Evolutionary conservation across 352 stramenopile species (phyloP).

Genomic region (Phytophthora fragariaefolia): DNA sequence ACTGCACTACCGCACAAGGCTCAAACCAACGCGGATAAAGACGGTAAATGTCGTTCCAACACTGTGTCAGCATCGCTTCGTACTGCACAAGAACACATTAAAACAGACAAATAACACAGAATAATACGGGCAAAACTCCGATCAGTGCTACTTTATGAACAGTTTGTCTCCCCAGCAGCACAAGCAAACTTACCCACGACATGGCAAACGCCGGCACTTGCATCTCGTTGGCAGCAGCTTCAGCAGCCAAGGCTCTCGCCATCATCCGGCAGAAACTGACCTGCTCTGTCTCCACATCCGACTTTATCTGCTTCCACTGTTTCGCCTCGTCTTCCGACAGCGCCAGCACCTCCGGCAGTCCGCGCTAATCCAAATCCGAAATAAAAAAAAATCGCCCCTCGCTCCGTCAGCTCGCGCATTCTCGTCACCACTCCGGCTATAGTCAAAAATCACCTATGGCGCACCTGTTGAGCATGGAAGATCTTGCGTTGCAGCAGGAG

Average conservation of each 20-base stretch:
- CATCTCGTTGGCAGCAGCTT: slow-evolving; percentile 23
- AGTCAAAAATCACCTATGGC: slow-evolving; percentile 24
- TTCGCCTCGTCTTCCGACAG: slow-evolving; percentile 49
- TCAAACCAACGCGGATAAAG: slow-evolving; percentile 76
- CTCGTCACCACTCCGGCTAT: slow-evolving; percentile 16
- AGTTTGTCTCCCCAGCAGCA: background rate
- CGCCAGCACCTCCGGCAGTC: slow-evolving; percentile 63
- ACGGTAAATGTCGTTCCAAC: slow-evolving; percentile 66
- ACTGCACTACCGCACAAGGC: slow-evolving; percentile 37
- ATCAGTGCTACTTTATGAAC: background rate
- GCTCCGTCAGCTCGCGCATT: slow-evolving; percentile 9
- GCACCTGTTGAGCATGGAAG: slow-evolving; percentile 50
- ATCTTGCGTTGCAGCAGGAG: slow-evolving; percentile 55
- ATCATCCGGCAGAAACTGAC: slow-evolving; percentile 34
- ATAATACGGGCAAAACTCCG: background rate
- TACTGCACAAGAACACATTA: slow-evolving; percentile 49
- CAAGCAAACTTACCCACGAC: slow-evolving; percentile 37
- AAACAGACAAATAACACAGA: background rate
- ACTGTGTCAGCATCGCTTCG: slow-evolving; percentile 44
- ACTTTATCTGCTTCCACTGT: slow-evolving; percentile 49
- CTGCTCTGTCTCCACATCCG: slow-evolving; percentile 48
- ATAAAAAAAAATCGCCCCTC: slow-evolving; percentile 3
- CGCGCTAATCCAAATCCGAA: slow-evolving; percentile 41
- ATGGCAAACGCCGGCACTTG: slow-evolving; percentile 26
- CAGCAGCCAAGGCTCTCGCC: slow-evolving; percentile 18